Evolutionary conservation across 2,329 filamentous ascomycete genomes (phyloP), one percentile per base, ranked within the genome.

Genomic region (Didymosphaeria variabile): DNA sequence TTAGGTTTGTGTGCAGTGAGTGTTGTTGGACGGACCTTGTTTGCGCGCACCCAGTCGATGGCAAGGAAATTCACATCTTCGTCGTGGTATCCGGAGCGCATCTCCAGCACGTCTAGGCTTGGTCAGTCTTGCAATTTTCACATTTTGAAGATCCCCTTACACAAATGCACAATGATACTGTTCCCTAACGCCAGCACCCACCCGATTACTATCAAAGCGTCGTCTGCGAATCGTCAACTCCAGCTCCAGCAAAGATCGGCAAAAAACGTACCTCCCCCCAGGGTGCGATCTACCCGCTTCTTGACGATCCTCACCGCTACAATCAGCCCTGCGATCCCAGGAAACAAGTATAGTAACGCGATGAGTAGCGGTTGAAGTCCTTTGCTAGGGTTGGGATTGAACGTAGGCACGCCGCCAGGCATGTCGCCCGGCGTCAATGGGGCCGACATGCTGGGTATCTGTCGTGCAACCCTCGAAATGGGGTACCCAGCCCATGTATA

Each of bases 351-450:
- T 6, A 63, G 42, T 10, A 68, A 34, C 17, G 64, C 49, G 40
- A 68, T 65, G 17, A 64, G 29, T 13, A 61, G 32, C 40, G 66
- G 66, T 40, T 68, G 66, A 13, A 68, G 51, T 5, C 64, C 66
- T 49, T 60, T 36, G 32, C 52, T 50, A 12, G 62, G 59, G 57
- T 60, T 42, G 58, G 21, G 34, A 31, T 32, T 29, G 26, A 40
- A 29, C 0, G 34, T 29, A 2, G 42, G 34, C 21, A 46, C 36
- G 17, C 49, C 49, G 19, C 17, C 31, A 7, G 49, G 49, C 17
- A 17, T 12, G 17, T 13, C 17, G 32, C 31, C 49, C 12, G 31
- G 31, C 31, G 29, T 32, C 17, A 21, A 38, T 29, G 50, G 36
- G 36, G 36, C 12, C 19, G 36, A 42, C 36, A 40, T 53, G 21